These are phyloP conservation scores for Castanea mollissima DNA, from an alignment of 306 rosid species.

Conservation along the genomic window DNA sequence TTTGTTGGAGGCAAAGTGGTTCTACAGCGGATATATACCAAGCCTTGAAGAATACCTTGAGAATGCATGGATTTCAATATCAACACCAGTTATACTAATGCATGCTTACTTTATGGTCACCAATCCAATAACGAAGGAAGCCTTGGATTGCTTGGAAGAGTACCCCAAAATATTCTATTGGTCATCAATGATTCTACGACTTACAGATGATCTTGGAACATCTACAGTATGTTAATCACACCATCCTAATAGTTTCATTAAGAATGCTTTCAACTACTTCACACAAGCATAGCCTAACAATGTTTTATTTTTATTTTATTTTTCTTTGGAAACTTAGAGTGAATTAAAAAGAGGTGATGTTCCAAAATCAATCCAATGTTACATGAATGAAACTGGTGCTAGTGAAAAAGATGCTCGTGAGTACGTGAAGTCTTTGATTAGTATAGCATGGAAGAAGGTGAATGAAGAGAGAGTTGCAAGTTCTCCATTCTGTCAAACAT, in stretches of 20 bases:
- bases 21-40: conserved; percentile 11
- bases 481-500: conserved; percentile 7
- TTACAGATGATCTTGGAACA: conserved; percentile 29
- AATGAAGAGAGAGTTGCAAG: background rate
- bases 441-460: conserved; percentile 19
- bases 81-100: background rate
- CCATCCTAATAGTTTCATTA: background rate
- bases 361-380: conserved; percentile 32
- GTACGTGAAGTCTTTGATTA: conserved; percentile 10
- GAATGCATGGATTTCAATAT: conserved; percentile 26
- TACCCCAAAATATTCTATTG: background rate
- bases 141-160: background rate
- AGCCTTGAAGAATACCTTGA: conserved; percentile 26
- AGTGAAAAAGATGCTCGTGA: conserved; percentile 21
- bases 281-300: background rate
- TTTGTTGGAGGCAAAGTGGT: conserved; percentile 31
- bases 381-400: conserved; percentile 33
- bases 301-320: background rate
- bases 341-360: conserved; percentile 23
- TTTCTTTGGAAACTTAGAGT: background rate
- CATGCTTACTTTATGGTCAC: conserved; percentile 15
- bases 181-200: conserved; percentile 11
- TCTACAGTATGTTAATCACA: background rate
- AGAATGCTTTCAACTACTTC: background rate
- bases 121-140: conserved; percentile 8